A percentile compares a stretch with the other conserved stretches of the same genome.
These are phyloP conservation scores for Niebla homalea DNA, from an alignment of 495 filamentous ascomycete species.

Conservation along the genomic window DNA sequence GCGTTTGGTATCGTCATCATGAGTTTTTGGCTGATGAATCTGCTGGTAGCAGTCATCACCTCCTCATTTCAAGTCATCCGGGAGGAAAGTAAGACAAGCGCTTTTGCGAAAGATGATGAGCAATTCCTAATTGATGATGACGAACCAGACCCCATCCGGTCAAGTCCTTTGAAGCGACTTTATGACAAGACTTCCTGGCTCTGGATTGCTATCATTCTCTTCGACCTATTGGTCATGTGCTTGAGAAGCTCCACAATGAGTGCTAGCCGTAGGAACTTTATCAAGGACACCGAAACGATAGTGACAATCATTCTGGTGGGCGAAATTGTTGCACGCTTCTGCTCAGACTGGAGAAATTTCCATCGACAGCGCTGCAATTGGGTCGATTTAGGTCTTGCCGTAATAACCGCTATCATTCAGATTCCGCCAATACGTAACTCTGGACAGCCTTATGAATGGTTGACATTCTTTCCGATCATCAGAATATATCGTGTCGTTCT, in stretches of 20 bases:
- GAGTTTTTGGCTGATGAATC: conserved; percentile 91
- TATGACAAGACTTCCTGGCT: conserved; percentile 62
- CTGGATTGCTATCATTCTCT: conserved; percentile 71
- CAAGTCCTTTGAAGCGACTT: conserved; percentile 47
- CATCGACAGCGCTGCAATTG: conserved; percentile 57
- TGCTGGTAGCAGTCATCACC: conserved; percentile 95
- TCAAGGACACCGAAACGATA: conserved; percentile 50
- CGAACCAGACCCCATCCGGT: conserved; percentile 28
- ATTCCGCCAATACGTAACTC: conserved; percentile 68
- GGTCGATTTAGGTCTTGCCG: conserved; percentile 63
- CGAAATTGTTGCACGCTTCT: conserved; percentile 73
- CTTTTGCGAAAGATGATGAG: conserved; percentile 67
- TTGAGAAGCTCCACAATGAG: conserved; percentile 66
- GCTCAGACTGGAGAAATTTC: conserved; percentile 67
- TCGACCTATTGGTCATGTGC: conserved; percentile 60
- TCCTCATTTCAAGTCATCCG: conserved; percentile 97
- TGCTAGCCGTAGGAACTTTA: conserved; percentile 34
- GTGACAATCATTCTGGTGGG: conserved; percentile 68
- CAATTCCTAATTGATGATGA: conserved; percentile 27
- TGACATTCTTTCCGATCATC: conserved; percentile 87
- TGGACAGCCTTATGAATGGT: conserved; percentile 69
- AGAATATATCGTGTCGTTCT: conserved; percentile 86
- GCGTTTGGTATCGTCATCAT: conserved; percentile 79
- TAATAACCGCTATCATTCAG: conserved; percentile 75
- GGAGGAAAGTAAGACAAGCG: conserved; percentile 87